These are phyloP conservation scores for Pistacia vera DNA, from an alignment of 345 rosid genomes.

Conservation along the genomic window DNA sequence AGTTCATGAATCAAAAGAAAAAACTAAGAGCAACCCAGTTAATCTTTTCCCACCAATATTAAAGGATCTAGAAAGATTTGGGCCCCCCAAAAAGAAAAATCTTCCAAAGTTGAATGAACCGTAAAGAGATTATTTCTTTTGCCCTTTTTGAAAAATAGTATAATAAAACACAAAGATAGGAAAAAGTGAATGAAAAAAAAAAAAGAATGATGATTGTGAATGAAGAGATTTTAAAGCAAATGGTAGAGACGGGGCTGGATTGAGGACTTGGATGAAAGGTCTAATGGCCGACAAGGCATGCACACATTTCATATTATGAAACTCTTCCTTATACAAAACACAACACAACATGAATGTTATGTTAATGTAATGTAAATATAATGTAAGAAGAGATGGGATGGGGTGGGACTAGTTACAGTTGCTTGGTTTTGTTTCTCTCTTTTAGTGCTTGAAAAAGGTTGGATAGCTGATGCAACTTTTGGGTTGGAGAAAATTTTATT, in stretches of 20 bases:
- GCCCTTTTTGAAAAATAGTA: background rate
- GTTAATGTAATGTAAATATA: background rate
- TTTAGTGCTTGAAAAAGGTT: constrained; percentile 14
- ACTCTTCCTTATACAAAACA: background rate
- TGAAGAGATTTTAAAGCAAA: constrained; percentile 23
- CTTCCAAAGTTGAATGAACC: constrained; percentile 24
- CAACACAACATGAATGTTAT: background rate
- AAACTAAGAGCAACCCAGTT: constrained; percentile 25
- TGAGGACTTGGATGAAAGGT: constrained; percentile 42
- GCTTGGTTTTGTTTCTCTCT: background rate
- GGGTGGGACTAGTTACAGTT: background rate
- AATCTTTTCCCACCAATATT: constrained; percentile 27
- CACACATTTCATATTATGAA: constrained; percentile 26
- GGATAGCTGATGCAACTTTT: background rate
- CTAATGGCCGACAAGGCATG: constrained; percentile 63
- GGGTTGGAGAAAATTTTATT: background rate
- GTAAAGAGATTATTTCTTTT: constrained; percentile 4
- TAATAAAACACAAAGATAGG: background rate
- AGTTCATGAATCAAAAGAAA: constrained; percentile 30
- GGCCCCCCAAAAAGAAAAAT: background rate
- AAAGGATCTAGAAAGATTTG: constrained; percentile 31
- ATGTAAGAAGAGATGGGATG: background rate
- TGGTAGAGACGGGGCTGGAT: constrained; percentile 39
- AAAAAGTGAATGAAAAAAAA: constrained; percentile 1
- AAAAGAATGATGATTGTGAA: background rate